Evolutionary conservation across 805 yeast genomes (phyloP).

Genomic region (Blastobotrys muscicola): DNA sequence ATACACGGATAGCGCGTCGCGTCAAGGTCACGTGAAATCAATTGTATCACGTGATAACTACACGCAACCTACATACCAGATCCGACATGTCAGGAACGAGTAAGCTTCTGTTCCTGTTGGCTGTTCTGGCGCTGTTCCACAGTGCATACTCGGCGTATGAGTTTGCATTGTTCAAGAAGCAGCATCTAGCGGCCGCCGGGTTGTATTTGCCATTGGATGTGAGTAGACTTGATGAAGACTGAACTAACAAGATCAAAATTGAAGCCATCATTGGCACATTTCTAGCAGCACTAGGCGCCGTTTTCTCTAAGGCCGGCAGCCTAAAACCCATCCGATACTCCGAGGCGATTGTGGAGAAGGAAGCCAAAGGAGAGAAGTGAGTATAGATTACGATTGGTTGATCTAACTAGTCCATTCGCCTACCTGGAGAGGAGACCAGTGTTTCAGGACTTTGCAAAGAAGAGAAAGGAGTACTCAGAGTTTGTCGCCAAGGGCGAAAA

Average conservation of each 20-base stretch:
- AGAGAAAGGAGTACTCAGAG: conserved; percentile 35
- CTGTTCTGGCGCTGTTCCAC: conserved; percentile 15
- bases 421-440: conserved; percentile 41
- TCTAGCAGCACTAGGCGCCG: conserved; percentile 30
- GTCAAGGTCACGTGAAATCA: too few species aligned
- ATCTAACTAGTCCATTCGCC: conserved; percentile 31
- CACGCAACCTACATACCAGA: not conserved
- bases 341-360: conserved; percentile 40
- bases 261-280: conserved; percentile 44
- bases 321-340: conserved; percentile 41
- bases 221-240: conserved; percentile 5
- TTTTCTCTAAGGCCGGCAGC: conserved; percentile 24
- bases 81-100: conserved; percentile 2
- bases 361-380: conserved; percentile 36
- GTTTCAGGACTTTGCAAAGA: conserved; percentile 40
- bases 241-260: conserved; percentile 29
- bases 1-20: too few species aligned
- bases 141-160: conserved; percentile 23
- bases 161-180: conserved; percentile 16
- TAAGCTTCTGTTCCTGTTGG: conserved; percentile 10
- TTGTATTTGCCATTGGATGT: conserved; percentile 17
- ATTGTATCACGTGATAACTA: too few species aligned
- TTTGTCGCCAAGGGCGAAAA: conserved; percentile 1
- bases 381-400: not conserved
- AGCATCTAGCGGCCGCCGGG: conserved; percentile 8